Evolutionary conservation across 441 rosid species (phyloP), one percentile per base, ranked within the genome.

Genomic region (Breynia disticha): DNA sequence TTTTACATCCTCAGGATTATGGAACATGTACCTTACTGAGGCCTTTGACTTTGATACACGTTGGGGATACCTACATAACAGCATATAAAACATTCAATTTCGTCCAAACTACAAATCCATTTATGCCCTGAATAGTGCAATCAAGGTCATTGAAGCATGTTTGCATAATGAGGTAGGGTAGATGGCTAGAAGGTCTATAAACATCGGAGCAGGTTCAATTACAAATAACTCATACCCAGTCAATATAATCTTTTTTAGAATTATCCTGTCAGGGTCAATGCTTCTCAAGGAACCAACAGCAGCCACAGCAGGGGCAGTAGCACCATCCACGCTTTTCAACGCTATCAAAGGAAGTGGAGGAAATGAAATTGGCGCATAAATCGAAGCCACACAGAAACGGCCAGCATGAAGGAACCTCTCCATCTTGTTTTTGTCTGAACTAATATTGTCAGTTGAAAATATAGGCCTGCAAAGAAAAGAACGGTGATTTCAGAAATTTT

Each of bases 361-460:
- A 75, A 86, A 93, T 19, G 84, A 82, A 67, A 93, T 80, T 28
- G 97, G 96, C n/a, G 90, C 97, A 64, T 81, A 93, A 52, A 84
- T 62, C 48, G 97, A 93, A 62, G 97, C 98, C 3, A 82, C 55
- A 2, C 85, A 78, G 67, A 86, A 89, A 55, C 81, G 59, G 7
- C 97, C 95, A 0, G 91, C 74, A 54, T 86, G 98, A 61, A 93
- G 86, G 69, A 88, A 88, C 60, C 96, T 86, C 71, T 84, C 97
- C 98, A 93, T 89, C 80, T 89, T 84, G 72, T 84, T 87, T 71
- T 86, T 93, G 72, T 82, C 97, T 14, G 95, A 81, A 55, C 78
- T 80, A 53, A 82, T 67, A 59, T 76, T 81, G 72, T 89, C 90
- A 0, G 87, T 68, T 19, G 96, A 86, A 74, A 88, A 89, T 65